Percentiles rank a stretch among this genome's conserved stretches.
Conservation (phyloP, 2,329 filamentous ascomycete species). For the Diplodia intermedia region DNA sequence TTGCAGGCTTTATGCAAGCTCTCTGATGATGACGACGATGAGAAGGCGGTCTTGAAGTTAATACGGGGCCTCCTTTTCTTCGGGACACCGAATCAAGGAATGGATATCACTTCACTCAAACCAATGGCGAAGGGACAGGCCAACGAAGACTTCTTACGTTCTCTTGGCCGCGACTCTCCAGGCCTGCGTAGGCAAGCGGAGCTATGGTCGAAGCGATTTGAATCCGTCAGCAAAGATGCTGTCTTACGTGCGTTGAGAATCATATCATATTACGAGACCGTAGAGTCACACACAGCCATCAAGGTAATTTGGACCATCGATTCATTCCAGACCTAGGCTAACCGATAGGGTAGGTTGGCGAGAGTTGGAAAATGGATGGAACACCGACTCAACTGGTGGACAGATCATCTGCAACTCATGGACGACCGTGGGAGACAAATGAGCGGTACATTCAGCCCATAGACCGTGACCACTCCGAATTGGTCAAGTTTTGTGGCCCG, state of each 20-base stretch:
- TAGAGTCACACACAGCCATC: no score
- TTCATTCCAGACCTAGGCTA: no score
- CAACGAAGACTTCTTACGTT: no score
- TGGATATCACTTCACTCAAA: not conserved
- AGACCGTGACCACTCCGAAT: not conserved
- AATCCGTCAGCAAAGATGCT: no score
- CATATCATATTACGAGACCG: no score
- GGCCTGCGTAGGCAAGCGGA: no score
- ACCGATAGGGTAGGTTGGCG: no score
- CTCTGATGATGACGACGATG: not conserved
- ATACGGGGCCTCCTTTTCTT: not conserved
- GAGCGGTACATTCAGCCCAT: not conserved
- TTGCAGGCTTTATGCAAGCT: not conserved
- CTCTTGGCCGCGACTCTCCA: no score
- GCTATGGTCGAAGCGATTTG: no score
- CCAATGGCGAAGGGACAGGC: not conserved
- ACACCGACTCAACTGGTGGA: not conserved
- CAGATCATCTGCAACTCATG: not conserved
- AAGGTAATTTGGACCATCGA: no score
- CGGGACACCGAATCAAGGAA: not conserved
- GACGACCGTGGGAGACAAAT: not conserved
- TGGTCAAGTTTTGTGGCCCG: no score
- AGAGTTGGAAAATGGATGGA: not conserved
- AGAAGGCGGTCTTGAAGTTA: not conserved
- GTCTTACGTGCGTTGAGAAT: no score